Base-by-base conservation (phyloP, 2,329 filamentous ascomycete species). In the Blastomyces emzantsi region DNA sequence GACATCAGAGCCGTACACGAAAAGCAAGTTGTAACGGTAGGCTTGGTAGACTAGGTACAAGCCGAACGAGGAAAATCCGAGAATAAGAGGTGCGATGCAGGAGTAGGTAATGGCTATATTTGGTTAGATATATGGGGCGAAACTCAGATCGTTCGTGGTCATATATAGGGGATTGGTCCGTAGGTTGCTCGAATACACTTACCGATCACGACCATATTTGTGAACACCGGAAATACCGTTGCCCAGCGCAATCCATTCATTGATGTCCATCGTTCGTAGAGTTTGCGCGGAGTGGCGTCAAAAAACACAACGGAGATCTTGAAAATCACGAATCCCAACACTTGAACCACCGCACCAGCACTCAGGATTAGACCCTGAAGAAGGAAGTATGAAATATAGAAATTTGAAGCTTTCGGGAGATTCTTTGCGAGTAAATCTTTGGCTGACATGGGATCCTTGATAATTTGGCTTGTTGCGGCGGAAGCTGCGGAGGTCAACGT, bases 311-410 rank as follows among this genome's bases (percentile, higher is more conserved):
- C 88, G 52, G 91, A 79, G 13, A 95, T 75, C 56, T 85, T 85
- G 73, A 89, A 90, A 28, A 93, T 78, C 25, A 91, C 71, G 33
- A 96, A 83, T 30, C 90, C 90, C 33, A 80, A 81, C 43, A 88
- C 80, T 68, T 95, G 90, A 1, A 94, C 81, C 1, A 97, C 76
- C 0, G 89, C 83, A 58, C 86, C 82, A 0, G 90, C 85, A 11
- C 90, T 89, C 65, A 92, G 84, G 3, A 86, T 87, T 55, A 97
- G 74, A 39, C 93, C 94, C 74, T 97, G 92, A 0, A 99, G 87
- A 30, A 97, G 84, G 70, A 97, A 96, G 78, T 97, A 99, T 0
- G 89, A 92, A 17, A 97, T 88, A 75, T 97, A 99, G 72, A 97
- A 95, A 75, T 96, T 97, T 64, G 91, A 93, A 0, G 92, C 88